Percentiles rank a stretch among this genome's conserved stretches.
Conservation (phyloP, 495 filamentous ascomycete genomes). For the Tetracladium setigerum region DNA sequence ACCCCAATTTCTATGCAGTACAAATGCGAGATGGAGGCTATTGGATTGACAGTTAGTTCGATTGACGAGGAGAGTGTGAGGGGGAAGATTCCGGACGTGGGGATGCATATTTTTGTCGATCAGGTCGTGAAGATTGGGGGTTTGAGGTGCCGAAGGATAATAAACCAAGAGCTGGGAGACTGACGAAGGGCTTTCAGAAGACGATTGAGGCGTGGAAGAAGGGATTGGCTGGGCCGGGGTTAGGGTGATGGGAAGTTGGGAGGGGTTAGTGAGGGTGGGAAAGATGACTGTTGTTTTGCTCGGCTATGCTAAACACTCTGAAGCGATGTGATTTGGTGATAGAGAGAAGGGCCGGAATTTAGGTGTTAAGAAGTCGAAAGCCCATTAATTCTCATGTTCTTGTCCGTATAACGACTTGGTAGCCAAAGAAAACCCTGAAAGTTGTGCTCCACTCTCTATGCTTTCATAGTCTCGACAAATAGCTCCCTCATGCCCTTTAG, state of each 20-base stretch:
- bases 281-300: no score
- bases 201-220: constrained; percentile 16
- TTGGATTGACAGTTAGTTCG: constrained; percentile 15
- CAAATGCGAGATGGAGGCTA: constrained; percentile 11
- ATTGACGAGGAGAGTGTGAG: constrained; percentile 19
- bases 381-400: no score
- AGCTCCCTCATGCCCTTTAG: constrained; percentile 90
- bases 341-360: no score
- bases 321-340: no score
- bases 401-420: no score
- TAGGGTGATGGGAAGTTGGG: background rate
- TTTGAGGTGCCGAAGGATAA: constrained; percentile 16
- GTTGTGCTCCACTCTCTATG: constrained; percentile 18
- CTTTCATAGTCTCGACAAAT: constrained; percentile 56
- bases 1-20: constrained; percentile 21
- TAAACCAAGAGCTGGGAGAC: constrained; percentile 11
- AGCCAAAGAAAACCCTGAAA: background rate
- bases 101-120: constrained; percentile 19
- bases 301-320: no score
- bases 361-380: no score
- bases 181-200: constrained; percentile 10
- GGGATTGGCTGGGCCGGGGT: background rate
- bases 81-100: constrained; percentile 8
- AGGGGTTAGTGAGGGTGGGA: no score
- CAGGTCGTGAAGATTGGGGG: constrained; percentile 9